Base-by-base conservation (phyloP, 768 basidiomycete species). In the Russula dissimulans region DNA sequence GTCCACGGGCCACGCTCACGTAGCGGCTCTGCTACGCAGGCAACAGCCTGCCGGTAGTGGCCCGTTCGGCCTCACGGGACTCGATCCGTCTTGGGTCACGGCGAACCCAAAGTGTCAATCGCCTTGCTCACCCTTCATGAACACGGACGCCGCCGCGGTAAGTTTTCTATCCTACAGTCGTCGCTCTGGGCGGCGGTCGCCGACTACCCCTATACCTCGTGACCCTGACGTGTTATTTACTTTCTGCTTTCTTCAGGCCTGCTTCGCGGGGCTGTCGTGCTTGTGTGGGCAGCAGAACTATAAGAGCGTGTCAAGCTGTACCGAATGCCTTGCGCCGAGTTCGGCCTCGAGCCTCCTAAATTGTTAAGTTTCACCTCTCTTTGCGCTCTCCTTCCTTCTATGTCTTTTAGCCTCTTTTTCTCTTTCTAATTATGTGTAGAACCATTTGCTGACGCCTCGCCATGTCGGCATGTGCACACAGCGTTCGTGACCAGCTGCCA, bases 231-330 rank as follows among this genome's bases (percentile, higher is more conserved):
- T 32, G 18, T 31, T 17, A 10, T 12, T 18, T 22, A 14, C 11
- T 12, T 8, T 51, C 1, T 18, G 8, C 32, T n/a, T 14, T 34
- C 46, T 42, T 4, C 26, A 57, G 56, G 38, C 36, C 9, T 61
- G 60, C 39, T 26, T 2, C 22, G 10, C 12, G 6, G n/a, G 7
- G 15, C 31, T 36, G 1, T 14, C 18, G 39, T 53, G 60, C 50
- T 55, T 50, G 14, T 61, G 60, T 38, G 52, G 49, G 12, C 56
- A 61, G 32, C 38, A 18, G 4, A 61, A 57, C 18, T 51, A 17
- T 32, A 44, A 32, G 26, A 29, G 26, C 3, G 44, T 57, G 14
- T 38, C 34, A 15, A 5, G 11, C 2, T 61, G 60, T 31, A 17
- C 56, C 7, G 45, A 46, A 26, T 61, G 55, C 22, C 26, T 61